Percentiles rank a stretch among this genome's conserved stretches.
Evolutionary conservation across 306 rosid genomes (phyloP).

Genomic region (Purshia tridentata): DNA sequence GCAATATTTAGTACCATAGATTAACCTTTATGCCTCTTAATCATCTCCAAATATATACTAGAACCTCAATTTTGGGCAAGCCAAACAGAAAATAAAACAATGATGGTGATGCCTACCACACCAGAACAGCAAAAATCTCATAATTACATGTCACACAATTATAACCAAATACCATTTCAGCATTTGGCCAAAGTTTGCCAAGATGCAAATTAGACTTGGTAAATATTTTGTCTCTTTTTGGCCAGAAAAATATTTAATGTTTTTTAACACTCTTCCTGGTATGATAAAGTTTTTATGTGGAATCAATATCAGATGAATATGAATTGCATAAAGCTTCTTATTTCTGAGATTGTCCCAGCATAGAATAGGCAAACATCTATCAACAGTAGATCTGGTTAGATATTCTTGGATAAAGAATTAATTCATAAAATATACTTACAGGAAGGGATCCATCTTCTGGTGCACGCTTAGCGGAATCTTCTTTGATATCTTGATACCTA

Average conservation of each 20-base stretch:
- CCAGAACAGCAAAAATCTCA: neutral
- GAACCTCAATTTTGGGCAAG: no score
- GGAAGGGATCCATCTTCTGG: conserved; percentile 32
- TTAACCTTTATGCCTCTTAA: no score
- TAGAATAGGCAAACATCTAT: neutral
- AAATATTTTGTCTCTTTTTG: neutral
- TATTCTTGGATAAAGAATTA: neutral
- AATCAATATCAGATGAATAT: neutral
- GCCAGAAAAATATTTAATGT: no score
- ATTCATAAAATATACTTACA: conserved; percentile 38
- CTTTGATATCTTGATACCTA: conserved; percentile 42
- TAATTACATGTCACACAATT: neutral
- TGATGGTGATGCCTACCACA: no score
- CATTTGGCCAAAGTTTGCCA: neutral
- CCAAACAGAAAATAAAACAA: no score
- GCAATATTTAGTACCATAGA: no score
- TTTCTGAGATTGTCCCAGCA: neutral
- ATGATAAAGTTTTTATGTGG: neutral
- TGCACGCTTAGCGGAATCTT: conserved; percentile 35
- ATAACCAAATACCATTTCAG: neutral
- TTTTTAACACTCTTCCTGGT: neutral
- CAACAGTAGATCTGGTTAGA: neutral
- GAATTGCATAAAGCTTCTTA: neutral
- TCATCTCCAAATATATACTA: no score
- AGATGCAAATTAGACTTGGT: neutral